Evolutionary conservation across 371 early-diverging fungal species (phyloP), one percentile per base, ranked within the genome.

Genomic region (Cladochytrium tenue): DNA sequence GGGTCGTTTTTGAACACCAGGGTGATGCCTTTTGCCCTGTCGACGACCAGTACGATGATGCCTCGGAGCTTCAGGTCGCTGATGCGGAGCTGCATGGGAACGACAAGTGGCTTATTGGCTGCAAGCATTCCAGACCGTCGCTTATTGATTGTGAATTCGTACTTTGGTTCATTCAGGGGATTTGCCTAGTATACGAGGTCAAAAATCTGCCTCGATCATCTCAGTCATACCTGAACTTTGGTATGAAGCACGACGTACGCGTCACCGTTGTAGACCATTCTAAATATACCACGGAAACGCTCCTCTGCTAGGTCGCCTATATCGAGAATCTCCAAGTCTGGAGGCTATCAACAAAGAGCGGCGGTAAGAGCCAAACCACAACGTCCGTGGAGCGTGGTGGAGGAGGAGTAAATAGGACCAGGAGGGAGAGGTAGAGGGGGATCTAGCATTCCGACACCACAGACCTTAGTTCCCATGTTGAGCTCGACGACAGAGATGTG

Each of bases 261-360:
- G 80, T 98, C 96, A 15, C 96, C 97, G 62, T 79, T 84, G 76
- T 98, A 98, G 28, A 84, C 88, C 69, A 98, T 82, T 66, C 92
- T 92, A 79, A 97, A 96, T 64, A 97, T 95, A 23, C 96, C 97
- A 56, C 93, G 88, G 79, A 96, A 96, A 64, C 92, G 89, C 70
- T 96, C 95, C 56, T 85, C 89, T 2, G 88, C 86, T 30, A 98
- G 83, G 63, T 98, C 98, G 35, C 95, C 92, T 67, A 98, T 94
- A 69, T 98, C 98, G n/a, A 98, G 78, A 66, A 98, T 94, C 71
- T 97, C 97, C 31, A 98, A 85, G 53, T 95, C 95, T 17, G 98
- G 98, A 26, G 98, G 92, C 90, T 93, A 76, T 3, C 26, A 60
- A 33, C 23, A n/a, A 63, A 2, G 26, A 20, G 23, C 53, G 53